These are phyloP conservation scores for Ogataea trehalophila DNA, from an alignment of 805 yeast genomes.

Conservation along the genomic window DNA sequence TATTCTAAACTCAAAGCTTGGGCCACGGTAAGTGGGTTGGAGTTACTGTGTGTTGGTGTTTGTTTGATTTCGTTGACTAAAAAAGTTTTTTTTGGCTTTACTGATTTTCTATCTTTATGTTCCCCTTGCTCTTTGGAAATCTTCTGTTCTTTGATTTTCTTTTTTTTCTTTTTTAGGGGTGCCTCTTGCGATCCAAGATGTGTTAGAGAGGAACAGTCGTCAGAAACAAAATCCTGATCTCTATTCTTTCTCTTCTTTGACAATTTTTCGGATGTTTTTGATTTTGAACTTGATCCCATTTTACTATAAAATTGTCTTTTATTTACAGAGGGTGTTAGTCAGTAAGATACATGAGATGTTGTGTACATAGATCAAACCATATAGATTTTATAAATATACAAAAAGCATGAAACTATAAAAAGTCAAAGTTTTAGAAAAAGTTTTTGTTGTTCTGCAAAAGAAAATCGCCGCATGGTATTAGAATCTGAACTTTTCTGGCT, in stretches of 20 bases:
- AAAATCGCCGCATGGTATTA: no score
- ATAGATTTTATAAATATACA: no score
- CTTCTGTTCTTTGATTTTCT: neutral
- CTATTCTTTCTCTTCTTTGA: conserved; percentile 1
- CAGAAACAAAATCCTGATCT: neutral
- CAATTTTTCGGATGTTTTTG: neutral
- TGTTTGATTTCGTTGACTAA: no score
- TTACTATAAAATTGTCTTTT: no score
- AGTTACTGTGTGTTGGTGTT: neutral
- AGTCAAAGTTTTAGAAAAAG: no score
- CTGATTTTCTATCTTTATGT: neutral
- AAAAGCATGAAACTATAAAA: no score
- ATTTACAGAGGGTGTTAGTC: no score
- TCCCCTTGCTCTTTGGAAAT: neutral
- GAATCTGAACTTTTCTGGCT: neutral
- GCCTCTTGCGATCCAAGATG: neutral
- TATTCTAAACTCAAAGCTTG: conserved; percentile 40
- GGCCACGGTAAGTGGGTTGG: conserved; percentile 9
- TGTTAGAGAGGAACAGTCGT: no score
- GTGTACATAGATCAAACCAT: no score
- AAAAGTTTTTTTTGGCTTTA: neutral
- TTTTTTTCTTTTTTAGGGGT: neutral
- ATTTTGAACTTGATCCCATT: conserved; percentile 1
- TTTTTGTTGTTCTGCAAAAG: no score
- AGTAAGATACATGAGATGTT: no score